Evolutionary conservation across 2,329 filamentous ascomycete genomes (phyloP), one percentile per base, ranked within the genome.

Genomic region (Cercospora janseana): DNA sequence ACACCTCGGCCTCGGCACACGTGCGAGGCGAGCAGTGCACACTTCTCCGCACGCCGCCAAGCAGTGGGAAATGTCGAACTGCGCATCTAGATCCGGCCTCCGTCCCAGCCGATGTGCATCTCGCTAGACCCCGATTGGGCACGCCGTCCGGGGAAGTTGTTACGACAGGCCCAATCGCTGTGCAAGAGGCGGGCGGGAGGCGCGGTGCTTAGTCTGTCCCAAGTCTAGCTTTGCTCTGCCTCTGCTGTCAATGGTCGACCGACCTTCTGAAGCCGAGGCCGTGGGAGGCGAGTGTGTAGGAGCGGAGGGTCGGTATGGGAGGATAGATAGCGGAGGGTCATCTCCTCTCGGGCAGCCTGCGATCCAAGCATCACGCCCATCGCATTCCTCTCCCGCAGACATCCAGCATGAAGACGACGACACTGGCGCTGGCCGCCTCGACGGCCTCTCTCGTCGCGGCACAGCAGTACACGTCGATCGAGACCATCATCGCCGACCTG

Each of bases 401-500:
- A 18, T 23, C 21, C 18, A 31, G 29, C 26, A 24, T 10, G 31
- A 46, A 37, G 44, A 46, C 28, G 31, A 18, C 23, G 31, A n/a
- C 44, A 5, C 4, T 32, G 12, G 44, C 31, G 2, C 3, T 46
- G 9, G 2, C 38, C 31, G 31, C 44, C 15, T 32, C 41, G n/a
- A 21, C 20, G 20, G 31, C 24, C 23, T 29, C 43, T 6, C 23
- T 37, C 18, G 44, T 23, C 18, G 31, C 31, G 12, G 44, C 44
- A 15, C 44, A 46, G 26, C 18, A 44, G 18, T 31, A 32, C 20
- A 34, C 31, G 13, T 47, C 27, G 13, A 47, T 52, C 29, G 44
- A 52, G 43, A 52, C 35, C 7, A 52, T 52, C 43, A 52, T 52
- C 35, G 15, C 21, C 16, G 34, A 52, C 23, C 40, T 52, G 35